Base-by-base conservation (phyloP, 495 filamentous ascomycete genomes). In the Clavariopsis aquatica region DNA sequence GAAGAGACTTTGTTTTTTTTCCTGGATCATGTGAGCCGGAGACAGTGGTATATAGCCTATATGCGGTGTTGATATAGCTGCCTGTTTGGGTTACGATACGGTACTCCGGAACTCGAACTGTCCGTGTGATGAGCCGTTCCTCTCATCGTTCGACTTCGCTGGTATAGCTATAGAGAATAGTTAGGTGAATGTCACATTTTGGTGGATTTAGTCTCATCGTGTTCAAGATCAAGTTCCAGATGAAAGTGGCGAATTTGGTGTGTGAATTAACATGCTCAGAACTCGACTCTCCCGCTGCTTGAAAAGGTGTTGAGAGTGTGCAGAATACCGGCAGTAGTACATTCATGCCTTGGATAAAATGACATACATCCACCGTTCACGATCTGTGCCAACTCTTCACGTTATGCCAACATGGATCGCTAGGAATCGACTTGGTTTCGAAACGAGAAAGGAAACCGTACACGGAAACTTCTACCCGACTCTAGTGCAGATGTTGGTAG, bases 291-390 rank as follows among this genome's bases (percentile, higher is more conserved):
- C 22, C 17, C 5, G 15, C 5, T 28, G 31, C n/a, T n/a, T 57
- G 29, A 1, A n/a, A 23, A 46, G 9, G n/a, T 22, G 19, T 27
- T 49, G 43, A 28, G 17, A 1, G 36, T 54, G n/a, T 28, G 61
- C 43, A 49, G 41, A 5, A n/a, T 51, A 41, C 61, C 61, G 61
- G 52, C 61, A 64, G 61, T 64, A 64, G 61, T 52, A 6, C 13
- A 36, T 64, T 64, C 28, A 64, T 64, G 61, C 61, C 22, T 57
- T 64, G 61, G 61, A 20, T 64, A 64, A 64, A 56, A 43, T 62
- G 15, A 43, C 2, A 36, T 64, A 43, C 19, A 36, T 64, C 41
- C 19, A 41, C 52, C 24, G 8, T 6, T 7, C 41, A 28, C 4
- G 23, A 55, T 46, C 17, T 17, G 52, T 10, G 27, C 9, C 2